Conservation (phyloP, 345 rosid species). For the Excoecaria agallocha region DNA sequence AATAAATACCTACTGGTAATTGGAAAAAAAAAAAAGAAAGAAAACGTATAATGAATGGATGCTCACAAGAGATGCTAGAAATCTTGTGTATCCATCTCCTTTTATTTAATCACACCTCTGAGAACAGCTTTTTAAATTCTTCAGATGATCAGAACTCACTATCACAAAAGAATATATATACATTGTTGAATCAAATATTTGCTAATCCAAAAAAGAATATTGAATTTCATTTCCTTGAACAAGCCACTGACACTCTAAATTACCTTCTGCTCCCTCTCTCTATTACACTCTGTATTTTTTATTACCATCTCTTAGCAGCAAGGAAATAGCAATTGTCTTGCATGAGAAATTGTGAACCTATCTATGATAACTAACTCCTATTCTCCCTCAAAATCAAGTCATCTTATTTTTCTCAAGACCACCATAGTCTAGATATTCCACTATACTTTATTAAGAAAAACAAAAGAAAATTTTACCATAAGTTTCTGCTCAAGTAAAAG, state of each 20-base stretch:
- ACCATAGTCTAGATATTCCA: background rate
- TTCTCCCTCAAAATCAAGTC: background rate
- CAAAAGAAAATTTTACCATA: background rate
- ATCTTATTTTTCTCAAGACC: background rate
- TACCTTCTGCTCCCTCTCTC: background rate
- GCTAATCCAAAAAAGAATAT: too few species aligned
- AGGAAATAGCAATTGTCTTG: background rate
- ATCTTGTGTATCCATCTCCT: background rate
- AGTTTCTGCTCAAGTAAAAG: background rate
- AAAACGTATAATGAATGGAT: background rate
- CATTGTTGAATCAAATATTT: too few species aligned
- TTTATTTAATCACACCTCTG: background rate
- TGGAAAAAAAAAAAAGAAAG: too few species aligned
- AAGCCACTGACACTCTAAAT: too few species aligned
- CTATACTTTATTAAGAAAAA: background rate
- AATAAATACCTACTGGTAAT: background rate
- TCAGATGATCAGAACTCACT: background rate
- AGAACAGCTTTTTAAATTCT: background rate
- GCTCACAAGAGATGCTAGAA: background rate
- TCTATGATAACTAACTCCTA: background rate
- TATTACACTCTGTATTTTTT: background rate
- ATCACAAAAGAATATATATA: background rate
- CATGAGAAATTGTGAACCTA: background rate
- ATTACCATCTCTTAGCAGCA: background rate
- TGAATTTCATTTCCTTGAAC: too few species aligned